Evolutionary conservation across 192 early-diverging fungal genomes (phyloP), one percentile per base, ranked within the genome.

Genomic region (Bifiguratus adelaidae): DNA sequence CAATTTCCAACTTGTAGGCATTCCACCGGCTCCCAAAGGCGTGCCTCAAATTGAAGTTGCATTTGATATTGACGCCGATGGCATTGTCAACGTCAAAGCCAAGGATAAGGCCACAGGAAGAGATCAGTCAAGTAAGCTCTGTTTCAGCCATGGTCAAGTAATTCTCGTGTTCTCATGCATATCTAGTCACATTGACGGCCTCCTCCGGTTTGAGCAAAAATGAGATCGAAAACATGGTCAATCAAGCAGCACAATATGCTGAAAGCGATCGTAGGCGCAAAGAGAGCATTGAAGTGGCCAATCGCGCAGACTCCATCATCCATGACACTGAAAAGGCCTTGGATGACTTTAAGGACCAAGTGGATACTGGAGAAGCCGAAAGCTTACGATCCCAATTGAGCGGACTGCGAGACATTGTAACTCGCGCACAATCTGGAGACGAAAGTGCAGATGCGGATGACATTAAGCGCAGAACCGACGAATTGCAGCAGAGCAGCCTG

Each of bases 31-130:
- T 16, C 88, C 89, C 27, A 85, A 86, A 73, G 91, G 91, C 63
- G 80, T 90, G 28, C 94, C 94, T 21, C 89, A 97, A 73, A 83
- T 97, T 55, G 88, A 92, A 68, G 94, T 97, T 41, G 81, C 85
- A 15, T 97, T 97, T 57, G 94, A 97, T 68, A 94, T 97, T 79
- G 89, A 97, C 68, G 92, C 94, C 38, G 88, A 97, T 58, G 94
- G 94, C 73, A 94, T 97, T 53, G 88, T 97, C 55, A 94, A 91
- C 64, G 92, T 97, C 35, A 73, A 76, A 47, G 94, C 94, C 58
- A 88, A 87, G 74, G 94, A 97, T 73, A 85, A 92, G 74, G 84
- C 83, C 51, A 92, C 94, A 61, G 78, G 78, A 63, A 79, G 80
- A 47, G 89, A 95, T 64, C 88, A 92, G 70, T 81, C 86, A 55